Percentiles rank a stretch among this genome's conserved stretches.
Conservation (phyloP, 805 yeast species). For the Schwanniomyces occidentalis region DNA sequence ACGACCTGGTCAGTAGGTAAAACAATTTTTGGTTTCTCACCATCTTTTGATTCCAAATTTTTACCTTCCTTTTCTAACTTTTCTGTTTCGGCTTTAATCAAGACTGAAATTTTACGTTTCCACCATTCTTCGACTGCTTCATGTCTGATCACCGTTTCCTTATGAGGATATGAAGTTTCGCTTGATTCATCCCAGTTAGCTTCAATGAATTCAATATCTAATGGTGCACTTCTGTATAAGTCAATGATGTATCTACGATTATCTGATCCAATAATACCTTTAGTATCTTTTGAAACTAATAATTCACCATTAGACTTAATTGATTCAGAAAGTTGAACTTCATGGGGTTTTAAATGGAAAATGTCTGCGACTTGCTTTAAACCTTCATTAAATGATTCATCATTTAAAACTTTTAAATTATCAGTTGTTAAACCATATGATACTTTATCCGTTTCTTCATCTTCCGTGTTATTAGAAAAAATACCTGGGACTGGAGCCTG, state of each 20-base stretch:
- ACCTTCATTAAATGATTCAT: constrained; percentile 52
- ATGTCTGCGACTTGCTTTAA: constrained; percentile 66
- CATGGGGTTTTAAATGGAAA: constrained; percentile 76
- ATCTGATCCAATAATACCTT: constrained; percentile 85
- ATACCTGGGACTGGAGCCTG: constrained; percentile 97
- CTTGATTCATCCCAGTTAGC: constrained; percentile 41
- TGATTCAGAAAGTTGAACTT: constrained; percentile 50
- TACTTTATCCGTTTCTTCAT: constrained; percentile 51
- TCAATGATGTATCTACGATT: constrained; percentile 84
- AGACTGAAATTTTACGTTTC: constrained; percentile 60
- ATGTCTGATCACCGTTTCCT: constrained; percentile 72
- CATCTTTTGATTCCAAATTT: constrained; percentile 27
- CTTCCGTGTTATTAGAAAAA: constrained; percentile 48
- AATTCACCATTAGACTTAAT: constrained; percentile 45
- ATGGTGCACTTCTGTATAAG: constrained; percentile 78
- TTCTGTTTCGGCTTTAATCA: constrained; percentile 51
- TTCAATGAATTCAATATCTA: constrained; percentile 77
- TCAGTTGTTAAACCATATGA: constrained; percentile 76
- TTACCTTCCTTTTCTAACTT: constrained; percentile 40
- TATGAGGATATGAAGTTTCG: constrained; percentile 72
- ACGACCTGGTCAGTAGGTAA: constrained; percentile 55
- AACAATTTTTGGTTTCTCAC: constrained; percentile 49
- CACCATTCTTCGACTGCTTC: constrained; percentile 95
- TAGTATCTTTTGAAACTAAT: constrained; percentile 72
- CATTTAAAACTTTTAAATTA: constrained; percentile 47